These are phyloP conservation scores for Dendrocalamus sinicus DNA, from an alignment of 176 grass and related monocot species.

Conservation along the genomic window DNA sequence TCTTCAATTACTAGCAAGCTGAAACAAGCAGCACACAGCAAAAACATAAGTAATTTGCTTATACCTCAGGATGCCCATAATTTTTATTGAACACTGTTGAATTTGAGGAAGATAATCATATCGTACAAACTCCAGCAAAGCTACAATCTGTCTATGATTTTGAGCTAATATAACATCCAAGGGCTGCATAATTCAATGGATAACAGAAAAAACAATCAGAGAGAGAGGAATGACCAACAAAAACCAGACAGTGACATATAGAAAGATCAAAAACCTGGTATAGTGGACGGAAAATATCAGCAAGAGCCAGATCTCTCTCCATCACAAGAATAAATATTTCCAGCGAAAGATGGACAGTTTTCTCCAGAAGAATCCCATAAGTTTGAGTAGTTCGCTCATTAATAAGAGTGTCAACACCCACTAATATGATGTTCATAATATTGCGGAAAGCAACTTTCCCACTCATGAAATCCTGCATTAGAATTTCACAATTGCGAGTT, in stretches of 20 bases:
- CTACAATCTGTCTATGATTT: conserved; percentile 73
- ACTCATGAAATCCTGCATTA: conserved; percentile 90
- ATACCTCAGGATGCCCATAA: conserved; percentile 90
- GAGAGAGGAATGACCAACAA: conserved; percentile 14
- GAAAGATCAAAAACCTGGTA: conserved; percentile 71
- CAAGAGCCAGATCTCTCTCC: conserved; percentile 82
- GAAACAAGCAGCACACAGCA: neutral
- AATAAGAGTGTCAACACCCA: conserved; percentile 77
- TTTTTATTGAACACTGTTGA: conserved; percentile 89
- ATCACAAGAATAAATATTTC: conserved; percentile 93
- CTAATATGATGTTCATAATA: conserved; percentile 84
- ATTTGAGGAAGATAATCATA: conserved; percentile 90
- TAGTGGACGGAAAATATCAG: conserved; percentile 85
- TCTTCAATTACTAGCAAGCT: neutral
- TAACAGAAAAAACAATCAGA: conserved; percentile 21
- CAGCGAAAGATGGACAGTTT: conserved; percentile 82
- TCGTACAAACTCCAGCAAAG: conserved; percentile 93
- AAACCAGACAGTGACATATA: conserved; percentile 22
- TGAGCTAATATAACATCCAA: conserved; percentile 86
- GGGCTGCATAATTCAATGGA: conserved; percentile 58
- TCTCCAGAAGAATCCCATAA: conserved; percentile 82
- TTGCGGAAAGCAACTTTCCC: conserved; percentile 86
- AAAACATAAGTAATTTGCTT: conserved; percentile 32
- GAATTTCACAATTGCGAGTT: conserved; percentile 23
- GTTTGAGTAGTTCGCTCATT: conserved; percentile 77